Conservation (phyloP, 2,329 filamentous ascomycete genomes). For the Scedosporium boydii region DNA sequence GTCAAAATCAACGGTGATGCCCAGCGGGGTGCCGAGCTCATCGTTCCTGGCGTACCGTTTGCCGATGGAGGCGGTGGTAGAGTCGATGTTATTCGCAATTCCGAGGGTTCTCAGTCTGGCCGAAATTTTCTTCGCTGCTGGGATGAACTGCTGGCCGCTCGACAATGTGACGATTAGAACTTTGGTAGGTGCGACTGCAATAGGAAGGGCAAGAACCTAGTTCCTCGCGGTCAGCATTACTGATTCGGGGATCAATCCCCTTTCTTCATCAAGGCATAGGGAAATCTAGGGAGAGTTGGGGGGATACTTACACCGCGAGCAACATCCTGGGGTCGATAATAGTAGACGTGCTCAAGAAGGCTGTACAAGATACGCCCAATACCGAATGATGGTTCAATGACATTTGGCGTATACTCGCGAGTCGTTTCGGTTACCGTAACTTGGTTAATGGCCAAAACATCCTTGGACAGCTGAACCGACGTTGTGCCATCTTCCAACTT, state of each 20-base stretch:
- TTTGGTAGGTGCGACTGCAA: constrained; percentile 70
- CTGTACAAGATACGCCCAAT: constrained; percentile 84
- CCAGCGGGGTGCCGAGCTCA: constrained; percentile 80
- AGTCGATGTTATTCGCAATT: constrained; percentile 69
- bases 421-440: constrained; percentile 73
- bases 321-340: constrained; percentile 61
- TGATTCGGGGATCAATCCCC: too few species aligned
- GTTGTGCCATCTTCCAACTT: constrained; percentile 49
- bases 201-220: constrained; percentile 31
- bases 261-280: background rate
- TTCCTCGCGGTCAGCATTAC: too few species aligned
- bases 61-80: constrained; percentile 75
- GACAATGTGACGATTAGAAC: constrained; percentile 78
- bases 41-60: constrained; percentile 85
- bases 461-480: constrained; percentile 65
- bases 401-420: constrained; percentile 85
- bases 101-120: constrained; percentile 60
- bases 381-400: constrained; percentile 89
- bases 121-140: constrained; percentile 56
- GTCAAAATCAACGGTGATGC: constrained; percentile 86
- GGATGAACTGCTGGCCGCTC: constrained; percentile 61
- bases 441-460: constrained; percentile 76
- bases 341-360: constrained; percentile 91
- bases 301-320: constrained; percentile 66
- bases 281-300: background rate